Percentiles rank a stretch among this genome's conserved stretches.
Conservation (phyloP, 352 stramenopile genomes). For the Globisporangium ultimum region DNA sequence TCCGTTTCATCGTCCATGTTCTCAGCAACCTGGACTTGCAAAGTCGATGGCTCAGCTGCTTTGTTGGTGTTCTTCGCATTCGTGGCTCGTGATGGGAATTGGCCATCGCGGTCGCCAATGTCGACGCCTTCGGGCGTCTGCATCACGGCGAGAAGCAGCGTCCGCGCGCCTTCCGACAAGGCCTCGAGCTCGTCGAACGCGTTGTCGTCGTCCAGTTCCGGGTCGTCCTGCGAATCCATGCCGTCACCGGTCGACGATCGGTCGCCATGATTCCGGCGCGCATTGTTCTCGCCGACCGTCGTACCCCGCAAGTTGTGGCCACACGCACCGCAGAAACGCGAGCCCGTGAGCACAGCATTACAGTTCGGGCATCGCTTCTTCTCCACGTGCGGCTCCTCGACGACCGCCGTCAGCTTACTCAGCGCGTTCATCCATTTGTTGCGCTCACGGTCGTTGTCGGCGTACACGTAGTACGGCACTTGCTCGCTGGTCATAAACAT, state of each 20-base stretch:
- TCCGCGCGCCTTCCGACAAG: conserved; percentile 80
- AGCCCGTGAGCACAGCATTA: conserved; percentile 79
- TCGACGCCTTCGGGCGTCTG: conserved; percentile 83
- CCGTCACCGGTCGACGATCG: conserved; percentile 24
- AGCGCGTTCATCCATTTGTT: conserved; percentile 88
- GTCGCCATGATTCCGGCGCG: conserved; percentile 19
- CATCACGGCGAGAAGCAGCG: conserved; percentile 84
- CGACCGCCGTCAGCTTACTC: conserved; percentile 66
- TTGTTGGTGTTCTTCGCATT: conserved; percentile 3
- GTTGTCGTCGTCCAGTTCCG: conserved; percentile 76
- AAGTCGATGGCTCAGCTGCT: not conserved
- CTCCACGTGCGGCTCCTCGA: conserved; percentile 66
- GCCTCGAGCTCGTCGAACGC: conserved; percentile 86
- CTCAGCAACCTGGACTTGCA: conserved; percentile 11
- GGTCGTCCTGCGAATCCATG: conserved; percentile 52
- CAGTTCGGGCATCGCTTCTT: conserved; percentile 87
- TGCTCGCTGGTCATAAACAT: conserved; percentile 90
- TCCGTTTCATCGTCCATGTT: conserved; percentile 20
- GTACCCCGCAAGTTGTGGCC: conserved; percentile 85
- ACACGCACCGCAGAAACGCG: conserved; percentile 85
- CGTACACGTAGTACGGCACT: conserved; percentile 90
- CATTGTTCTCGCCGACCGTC: conserved; percentile 41
- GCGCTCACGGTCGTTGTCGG: conserved; percentile 84
- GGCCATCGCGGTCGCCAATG: conserved; percentile 53
- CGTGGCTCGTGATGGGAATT: conserved; percentile 30